Conservation (phyloP, 306 rosid genomes). For the Quercus engelmannii region DNA sequence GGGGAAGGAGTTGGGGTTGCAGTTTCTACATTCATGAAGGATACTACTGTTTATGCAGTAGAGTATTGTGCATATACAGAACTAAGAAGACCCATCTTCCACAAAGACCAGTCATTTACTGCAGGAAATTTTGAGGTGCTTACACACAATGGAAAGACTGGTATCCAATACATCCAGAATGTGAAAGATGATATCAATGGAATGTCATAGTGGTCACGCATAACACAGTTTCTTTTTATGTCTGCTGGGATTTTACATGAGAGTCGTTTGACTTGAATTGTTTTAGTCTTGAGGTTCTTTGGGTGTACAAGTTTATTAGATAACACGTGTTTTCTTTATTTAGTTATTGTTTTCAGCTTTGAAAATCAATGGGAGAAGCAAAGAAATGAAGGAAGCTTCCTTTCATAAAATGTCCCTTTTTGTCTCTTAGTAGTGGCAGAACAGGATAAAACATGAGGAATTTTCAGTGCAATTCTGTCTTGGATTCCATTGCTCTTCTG, state of each 20-base stretch:
- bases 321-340: neutral
- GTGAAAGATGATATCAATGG: neutral
- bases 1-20: slow-evolving; percentile 90
- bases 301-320: slow-evolving; percentile 2
- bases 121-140: slow-evolving; percentile 65
- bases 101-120: slow-evolving; percentile 25
- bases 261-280: slow-evolving; percentile 2
- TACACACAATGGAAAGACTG: slow-evolving; percentile 36
- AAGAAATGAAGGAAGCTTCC: neutral
- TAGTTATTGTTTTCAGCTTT: slow-evolving; percentile 4
- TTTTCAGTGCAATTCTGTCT: no score
- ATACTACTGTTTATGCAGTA: slow-evolving; percentile 42
- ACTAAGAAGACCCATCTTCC: slow-evolving; percentile 60
- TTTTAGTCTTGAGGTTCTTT: neutral
- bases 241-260: slow-evolving; percentile 2
- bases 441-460: no score
- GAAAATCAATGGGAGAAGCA: neutral
- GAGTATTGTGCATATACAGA: slow-evolving; percentile 70
- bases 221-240: neutral
- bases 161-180: neutral
- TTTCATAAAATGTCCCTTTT: neutral
- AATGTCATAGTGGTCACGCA: neutral
- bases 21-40: slow-evolving; percentile 45
- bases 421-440: no score
- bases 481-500: no score